Conservation (phyloP, 108 stramenopile species). For the Nannochloropsis oceanica region DNA sequence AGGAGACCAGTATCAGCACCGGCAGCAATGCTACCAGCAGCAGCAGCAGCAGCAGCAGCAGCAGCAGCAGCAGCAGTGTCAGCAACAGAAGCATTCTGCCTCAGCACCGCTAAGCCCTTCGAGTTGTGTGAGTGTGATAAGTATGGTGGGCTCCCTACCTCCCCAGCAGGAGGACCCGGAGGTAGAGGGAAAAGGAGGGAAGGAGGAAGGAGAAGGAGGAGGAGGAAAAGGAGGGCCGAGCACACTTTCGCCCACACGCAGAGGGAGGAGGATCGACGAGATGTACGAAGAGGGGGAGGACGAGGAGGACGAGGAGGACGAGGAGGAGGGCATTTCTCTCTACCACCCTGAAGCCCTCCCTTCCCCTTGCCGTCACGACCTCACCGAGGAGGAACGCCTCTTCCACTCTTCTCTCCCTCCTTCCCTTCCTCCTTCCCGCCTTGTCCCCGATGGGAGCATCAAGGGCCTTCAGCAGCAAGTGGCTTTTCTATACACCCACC, state of each 20-base stretch:
- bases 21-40: no score
- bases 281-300: neutral
- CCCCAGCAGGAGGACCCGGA: neutral
- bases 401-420: neutral
- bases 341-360: neutral
- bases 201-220: neutral
- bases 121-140: neutral
- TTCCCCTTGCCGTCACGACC: neutral
- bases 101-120: no score
- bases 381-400: neutral
- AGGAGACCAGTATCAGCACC: neutral
- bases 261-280: no score
- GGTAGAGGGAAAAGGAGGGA: neutral
- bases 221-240: neutral
- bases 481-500: neutral
- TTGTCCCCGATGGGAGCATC: neutral
- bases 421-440: neutral
- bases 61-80: no score
- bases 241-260: neutral
- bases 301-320: neutral
- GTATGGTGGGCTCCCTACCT: neutral
- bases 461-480: neutral
- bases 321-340: neutral
- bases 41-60: no score
- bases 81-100: no score